A percentile compares a stretch with the other conserved stretches of the same genome.
Conservation (phyloP, 208 protist species). For the Leptomonas pyrrhocoris region DNA sequence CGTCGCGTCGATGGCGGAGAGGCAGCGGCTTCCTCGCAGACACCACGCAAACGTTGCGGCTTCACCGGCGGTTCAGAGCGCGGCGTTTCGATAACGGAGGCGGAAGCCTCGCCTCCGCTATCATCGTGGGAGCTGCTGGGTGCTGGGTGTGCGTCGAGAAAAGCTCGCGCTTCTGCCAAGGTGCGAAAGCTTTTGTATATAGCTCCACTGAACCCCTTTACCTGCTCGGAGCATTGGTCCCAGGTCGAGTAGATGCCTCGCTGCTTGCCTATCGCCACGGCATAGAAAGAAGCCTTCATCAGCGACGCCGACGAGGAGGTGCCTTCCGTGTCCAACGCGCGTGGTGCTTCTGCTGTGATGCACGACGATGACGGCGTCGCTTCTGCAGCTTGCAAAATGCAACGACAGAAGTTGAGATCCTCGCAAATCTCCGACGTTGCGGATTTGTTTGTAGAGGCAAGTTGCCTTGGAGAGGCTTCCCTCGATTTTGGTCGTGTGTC, state of each 20-base stretch:
- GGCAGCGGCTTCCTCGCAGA: background rate
- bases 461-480: background rate
- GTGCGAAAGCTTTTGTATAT: slow-evolving; percentile 79
- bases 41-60: background rate
- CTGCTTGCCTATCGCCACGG: slow-evolving; percentile 64
- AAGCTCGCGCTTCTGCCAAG: slow-evolving; percentile 54
- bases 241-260: slow-evolving; percentile 80
- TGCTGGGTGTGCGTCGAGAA: slow-evolving; percentile 23
- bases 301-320: background rate
- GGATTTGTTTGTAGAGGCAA: background rate
- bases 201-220: slow-evolving; percentile 66
- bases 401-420: background rate
- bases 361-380: background rate
- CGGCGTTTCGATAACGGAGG: background rate
- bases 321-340: background rate
- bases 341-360: background rate
- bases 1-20: background rate
- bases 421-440: background rate
- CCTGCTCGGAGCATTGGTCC: slow-evolving; percentile 68
- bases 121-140: background rate
- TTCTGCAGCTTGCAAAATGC: background rate
- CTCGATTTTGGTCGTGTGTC: background rate
- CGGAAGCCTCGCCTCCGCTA: background rate
- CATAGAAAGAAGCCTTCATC: slow-evolving; percentile 68
- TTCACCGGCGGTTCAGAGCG: background rate